These are phyloP conservation scores for Lichtheimia corymbifera DNA, from an alignment of 371 early-diverging fungal genomes.

Conservation along the genomic window DNA sequence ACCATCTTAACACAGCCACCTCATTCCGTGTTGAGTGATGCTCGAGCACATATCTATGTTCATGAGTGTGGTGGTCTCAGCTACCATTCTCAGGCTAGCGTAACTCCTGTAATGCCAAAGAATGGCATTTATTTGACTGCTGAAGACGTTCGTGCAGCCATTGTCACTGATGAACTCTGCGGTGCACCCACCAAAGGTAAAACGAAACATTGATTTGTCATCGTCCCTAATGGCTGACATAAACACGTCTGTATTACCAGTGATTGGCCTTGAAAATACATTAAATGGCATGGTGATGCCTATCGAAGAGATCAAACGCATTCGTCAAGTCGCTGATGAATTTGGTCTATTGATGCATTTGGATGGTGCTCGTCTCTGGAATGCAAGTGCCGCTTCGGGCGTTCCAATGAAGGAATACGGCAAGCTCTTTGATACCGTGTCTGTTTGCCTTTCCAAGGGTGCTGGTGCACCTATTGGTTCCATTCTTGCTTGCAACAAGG, in stretches of 20 bases:
- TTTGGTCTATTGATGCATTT: slow-evolving; percentile 71
- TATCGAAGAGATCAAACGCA: slow-evolving; percentile 68
- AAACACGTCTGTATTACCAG: slow-evolving; percentile 12
- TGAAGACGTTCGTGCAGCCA: slow-evolving; percentile 55
- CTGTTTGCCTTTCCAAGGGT: slow-evolving; percentile 89
- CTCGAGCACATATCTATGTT: slow-evolving; percentile 75
- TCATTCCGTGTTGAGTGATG: slow-evolving; percentile 77
- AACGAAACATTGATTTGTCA: slow-evolving; percentile 2
- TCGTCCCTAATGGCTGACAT: too few relatives aligned
- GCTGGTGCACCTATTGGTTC: slow-evolving; percentile 92
- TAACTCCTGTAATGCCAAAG: slow-evolving; percentile 69
- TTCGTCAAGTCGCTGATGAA: slow-evolving; percentile 57
- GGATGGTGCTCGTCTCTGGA: slow-evolving; percentile 94
- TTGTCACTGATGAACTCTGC: slow-evolving; percentile 30
- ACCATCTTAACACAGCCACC: slow-evolving; percentile 67
- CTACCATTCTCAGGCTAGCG: slow-evolving; percentile 74
- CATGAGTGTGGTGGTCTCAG: slow-evolving; percentile 83
- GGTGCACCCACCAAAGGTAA: slow-evolving; percentile 71
- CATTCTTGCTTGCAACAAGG: slow-evolving; percentile 66
- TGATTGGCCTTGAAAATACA: slow-evolving; percentile 88
- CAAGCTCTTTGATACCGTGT: slow-evolving; percentile 75
- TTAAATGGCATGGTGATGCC: slow-evolving; percentile 82
- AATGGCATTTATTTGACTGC: slow-evolving; percentile 67
- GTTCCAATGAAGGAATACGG: slow-evolving; percentile 71
- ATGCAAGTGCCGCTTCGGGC: slow-evolving; percentile 77